A percentile compares a stretch with the other conserved stretches of the same genome.
These are phyloP conservation scores for Vitis rupestris DNA, from an alignment of 164 flowering plant species.

Conservation along the genomic window DNA sequence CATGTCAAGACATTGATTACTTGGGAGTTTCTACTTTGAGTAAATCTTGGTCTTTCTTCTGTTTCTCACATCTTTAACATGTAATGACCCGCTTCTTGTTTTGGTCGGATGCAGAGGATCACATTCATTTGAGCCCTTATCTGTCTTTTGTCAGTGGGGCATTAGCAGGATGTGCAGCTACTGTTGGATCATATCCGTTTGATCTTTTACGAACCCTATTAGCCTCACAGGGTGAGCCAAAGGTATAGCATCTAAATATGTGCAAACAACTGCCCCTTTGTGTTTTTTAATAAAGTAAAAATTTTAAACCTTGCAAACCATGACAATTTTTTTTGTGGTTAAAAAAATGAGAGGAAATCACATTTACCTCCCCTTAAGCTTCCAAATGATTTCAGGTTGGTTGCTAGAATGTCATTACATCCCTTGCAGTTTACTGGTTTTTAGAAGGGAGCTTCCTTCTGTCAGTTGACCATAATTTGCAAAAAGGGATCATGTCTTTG, in stretches of 20 bases:
- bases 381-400: too few relatives aligned
- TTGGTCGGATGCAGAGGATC: constrained; percentile 65
- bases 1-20: background rate
- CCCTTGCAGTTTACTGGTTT: too few relatives aligned
- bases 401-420: too few relatives aligned
- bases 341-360: too few relatives aligned
- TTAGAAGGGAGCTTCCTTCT: too few relatives aligned
- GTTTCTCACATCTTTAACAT: background rate
- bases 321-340: too few relatives aligned
- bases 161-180: constrained; percentile 96
- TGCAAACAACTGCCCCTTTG: background rate
- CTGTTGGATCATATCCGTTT: constrained; percentile 95
- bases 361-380: too few relatives aligned
- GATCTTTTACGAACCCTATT: constrained; percentile 90
- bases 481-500: too few relatives aligned
- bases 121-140: constrained; percentile 76
- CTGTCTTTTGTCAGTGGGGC: constrained; percentile 90
- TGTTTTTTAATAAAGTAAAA: background rate
- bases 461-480: too few relatives aligned
- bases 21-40: background rate
- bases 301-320: background rate
- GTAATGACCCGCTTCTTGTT: background rate
- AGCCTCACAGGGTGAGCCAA: constrained; percentile 99
- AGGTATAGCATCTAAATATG: constrained; percentile 45
- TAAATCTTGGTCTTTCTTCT: background rate